phyloP scores from a whole-genome alignment of 208 protist genomes.

The Strigomonas culicis region DNA sequence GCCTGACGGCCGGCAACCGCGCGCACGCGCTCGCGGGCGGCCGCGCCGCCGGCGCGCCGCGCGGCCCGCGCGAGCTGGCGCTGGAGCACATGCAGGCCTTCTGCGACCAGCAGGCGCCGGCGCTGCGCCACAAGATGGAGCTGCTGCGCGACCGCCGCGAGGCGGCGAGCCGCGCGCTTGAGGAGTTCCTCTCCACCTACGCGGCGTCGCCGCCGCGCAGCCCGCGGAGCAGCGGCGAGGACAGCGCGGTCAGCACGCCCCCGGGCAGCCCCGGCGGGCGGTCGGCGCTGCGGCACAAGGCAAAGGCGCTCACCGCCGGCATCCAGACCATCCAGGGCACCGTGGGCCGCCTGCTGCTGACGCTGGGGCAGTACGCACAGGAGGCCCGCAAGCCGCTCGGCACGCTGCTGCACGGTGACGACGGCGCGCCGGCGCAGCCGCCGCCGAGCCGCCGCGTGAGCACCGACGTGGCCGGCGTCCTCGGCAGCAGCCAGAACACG shows the following conservation, averaged over 20 bases:
- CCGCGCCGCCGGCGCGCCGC: neutral
- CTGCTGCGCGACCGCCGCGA: conserved; percentile 34
- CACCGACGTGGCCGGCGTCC: neutral
- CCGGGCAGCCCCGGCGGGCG: neutral
- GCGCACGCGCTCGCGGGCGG: conserved; percentile 20
- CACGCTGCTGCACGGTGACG: conserved; percentile 5
- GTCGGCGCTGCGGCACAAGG: conserved; percentile 16
- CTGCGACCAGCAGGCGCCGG: conserved; percentile 56
- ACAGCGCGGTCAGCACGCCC: neutral
- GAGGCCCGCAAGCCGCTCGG: conserved; percentile 32
- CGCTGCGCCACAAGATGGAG: conserved; percentile 47
- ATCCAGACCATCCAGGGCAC: conserved; percentile 31
- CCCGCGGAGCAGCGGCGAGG: neutral
- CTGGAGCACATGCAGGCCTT: conserved; percentile 41
- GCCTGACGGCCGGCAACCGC: conserved; percentile 28
- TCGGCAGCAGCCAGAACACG: conserved; percentile 1
- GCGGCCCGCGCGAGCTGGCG: conserved; percentile 10
- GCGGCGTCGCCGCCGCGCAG: neutral
- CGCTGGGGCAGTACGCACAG: conserved; percentile 28
- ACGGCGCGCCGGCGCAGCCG: neutral
- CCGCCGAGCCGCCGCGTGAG: neutral
- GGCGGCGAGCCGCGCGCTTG: conserved; percentile 28
- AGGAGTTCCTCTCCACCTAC: conserved; percentile 28
- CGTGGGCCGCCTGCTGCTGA: conserved; percentile 36
- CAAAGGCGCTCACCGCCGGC: conserved; percentile 26